Evolutionary conservation across 768 basidiomycete species (phyloP), one percentile per base, ranked within the genome.

Genomic region (Boletus huronensis): DNA sequence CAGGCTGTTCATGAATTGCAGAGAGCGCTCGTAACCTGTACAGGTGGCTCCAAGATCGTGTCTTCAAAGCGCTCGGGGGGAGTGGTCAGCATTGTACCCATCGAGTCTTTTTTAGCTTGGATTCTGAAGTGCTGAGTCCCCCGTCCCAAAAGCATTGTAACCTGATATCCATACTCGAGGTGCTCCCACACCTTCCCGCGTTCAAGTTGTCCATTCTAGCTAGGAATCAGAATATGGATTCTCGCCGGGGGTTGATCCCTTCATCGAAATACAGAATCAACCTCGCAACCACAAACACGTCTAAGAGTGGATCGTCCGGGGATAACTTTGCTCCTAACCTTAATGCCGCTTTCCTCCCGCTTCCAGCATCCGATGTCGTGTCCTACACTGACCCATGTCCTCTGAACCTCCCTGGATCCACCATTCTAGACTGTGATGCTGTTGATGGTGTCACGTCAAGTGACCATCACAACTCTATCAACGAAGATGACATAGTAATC

Each of bases 401-500:
- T 42, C 16, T 10, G 21, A 34, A 21, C 16, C 16, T 21, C n/a
- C 32, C 5, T 1, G 38, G 10, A n/a, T 5, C 13, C 3, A 26
- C 13, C 21, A 1, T 14, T 49, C n/a, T 32, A 7, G 32, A 49
- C 11, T 2, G 10, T 21, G 0, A 17, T 34, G 23, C 7, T 19
- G n/a, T 16, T 5, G 41, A 14, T 25, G 41, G 9, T 11, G 25
- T 5, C 14, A 4, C 5, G 4, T 26, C 48, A 16, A 42, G 2
- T 7, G n/a, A 29, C 26, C 3, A n/a, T 21, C 31, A 17, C 25
- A 0, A 6, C 1, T 14, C 23, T 17, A 28, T 55, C 17, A 13
- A 39, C 26, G 36, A 38, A 21, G 21, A 53, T 36, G 61, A 62
- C 17, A 59, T 63, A 50, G 34, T 62, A 19, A 56, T 62, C 5